Evolutionary conservation across 768 basidiomycete genomes (phyloP).

Genomic region (Infundibulicybe gibba): DNA sequence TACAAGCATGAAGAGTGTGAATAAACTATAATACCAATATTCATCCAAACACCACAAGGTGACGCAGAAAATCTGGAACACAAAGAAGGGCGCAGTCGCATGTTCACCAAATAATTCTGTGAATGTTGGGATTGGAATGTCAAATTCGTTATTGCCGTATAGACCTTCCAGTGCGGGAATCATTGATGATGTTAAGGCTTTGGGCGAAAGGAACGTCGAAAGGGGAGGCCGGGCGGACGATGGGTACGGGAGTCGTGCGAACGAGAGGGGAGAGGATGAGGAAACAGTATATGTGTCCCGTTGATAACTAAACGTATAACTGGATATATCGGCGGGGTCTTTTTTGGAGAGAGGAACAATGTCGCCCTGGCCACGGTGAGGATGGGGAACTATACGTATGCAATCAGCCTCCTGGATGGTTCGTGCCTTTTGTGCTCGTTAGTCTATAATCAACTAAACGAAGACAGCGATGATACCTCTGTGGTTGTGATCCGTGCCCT

Average conservation of each 20-base stretch:
- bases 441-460: constrained; percentile 1
- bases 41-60: constrained; percentile 97
- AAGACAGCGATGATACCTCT: constrained; percentile 38
- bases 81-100: constrained; percentile 98
- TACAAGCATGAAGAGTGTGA: constrained; percentile 97
- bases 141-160: constrained; percentile 93
- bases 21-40: constrained; percentile 98
- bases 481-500: constrained; percentile 78
- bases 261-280: constrained; percentile 52
- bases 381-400: constrained; percentile 75
- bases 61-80: constrained; percentile 98
- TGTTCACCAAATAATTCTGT: constrained; percentile 91
- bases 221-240: constrained; percentile 69
- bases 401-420: constrained; percentile 73
- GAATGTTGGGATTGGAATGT: constrained; percentile 96
- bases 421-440: constrained; percentile 39
- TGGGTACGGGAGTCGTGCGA: constrained; percentile 86
- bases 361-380: constrained; percentile 85
- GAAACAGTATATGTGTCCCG: constrained; percentile 85
- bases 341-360: constrained; percentile 78
- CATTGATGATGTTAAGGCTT: constrained; percentile 46
- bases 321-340: constrained; percentile 45
- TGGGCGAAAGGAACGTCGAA: constrained; percentile 56
- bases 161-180: constrained; percentile 53
- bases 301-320: constrained; percentile 92